phyloP scores from a whole-genome alignment of 495 filamentous ascomycete species.

The Thermochaetoides thermophila region DNA sequence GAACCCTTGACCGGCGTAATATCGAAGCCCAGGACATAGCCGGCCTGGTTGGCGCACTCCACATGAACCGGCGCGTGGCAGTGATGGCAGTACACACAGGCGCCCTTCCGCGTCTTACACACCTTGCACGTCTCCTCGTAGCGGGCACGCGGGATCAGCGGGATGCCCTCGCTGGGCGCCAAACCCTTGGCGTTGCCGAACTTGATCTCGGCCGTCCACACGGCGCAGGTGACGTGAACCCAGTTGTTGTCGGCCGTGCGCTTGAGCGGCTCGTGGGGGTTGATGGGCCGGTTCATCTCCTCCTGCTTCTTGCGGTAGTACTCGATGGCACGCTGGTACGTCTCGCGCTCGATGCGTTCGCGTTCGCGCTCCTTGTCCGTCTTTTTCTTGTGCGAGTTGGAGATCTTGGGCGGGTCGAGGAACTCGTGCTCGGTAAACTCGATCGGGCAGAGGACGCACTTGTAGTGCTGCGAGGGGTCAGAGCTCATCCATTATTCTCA shows the following conservation, averaged over 20 bases:
- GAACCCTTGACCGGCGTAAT: slow-evolving; percentile 81
- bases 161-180: slow-evolving; percentile 77
- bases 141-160: slow-evolving; percentile 49
- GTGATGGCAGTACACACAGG: slow-evolving; percentile 68
- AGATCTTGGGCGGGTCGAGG: slow-evolving; percentile 67
- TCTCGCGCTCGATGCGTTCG: slow-evolving; percentile 69
- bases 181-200: slow-evolving; percentile 72
- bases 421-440: slow-evolving; percentile 62
- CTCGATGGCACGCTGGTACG: slow-evolving; percentile 54
- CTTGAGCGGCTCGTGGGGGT: slow-evolving; percentile 86
- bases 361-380: slow-evolving; percentile 82
- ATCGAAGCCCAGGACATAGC: slow-evolving; percentile 77
- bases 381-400: slow-evolving; percentile 57
- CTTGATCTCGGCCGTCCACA: slow-evolving; percentile 84
- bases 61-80: slow-evolving; percentile 77
- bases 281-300: slow-evolving; percentile 60
- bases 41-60: slow-evolving; percentile 72
- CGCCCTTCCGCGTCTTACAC: slow-evolving; percentile 57
- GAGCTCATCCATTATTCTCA: too few relatives aligned
- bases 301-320: slow-evolving; percentile 72
- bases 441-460: slow-evolving; percentile 83
- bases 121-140: slow-evolving; percentile 69
- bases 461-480: slow-evolving; percentile 48
- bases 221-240: slow-evolving; percentile 89
- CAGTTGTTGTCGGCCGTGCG: slow-evolving; percentile 89